phyloP scores from a whole-genome alignment of 345 rosid species.

The Pseudoturritis turrita region DNA sequence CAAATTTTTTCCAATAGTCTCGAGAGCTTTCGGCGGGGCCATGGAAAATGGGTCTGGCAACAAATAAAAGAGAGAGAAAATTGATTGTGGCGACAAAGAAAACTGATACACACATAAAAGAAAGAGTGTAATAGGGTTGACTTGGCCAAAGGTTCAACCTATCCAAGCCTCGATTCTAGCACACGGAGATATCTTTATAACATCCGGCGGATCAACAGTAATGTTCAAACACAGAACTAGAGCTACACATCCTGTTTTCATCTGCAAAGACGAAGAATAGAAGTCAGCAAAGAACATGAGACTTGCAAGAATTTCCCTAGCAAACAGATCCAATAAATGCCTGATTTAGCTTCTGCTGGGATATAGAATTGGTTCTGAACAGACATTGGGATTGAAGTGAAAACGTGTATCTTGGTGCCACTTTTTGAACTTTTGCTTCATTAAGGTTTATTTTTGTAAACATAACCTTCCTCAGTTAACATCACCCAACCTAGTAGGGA shows the following conservation, averaged over 20 bases:
- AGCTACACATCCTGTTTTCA: conserved; percentile 99
- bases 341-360: background rate
- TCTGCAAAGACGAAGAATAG: conserved; percentile 53
- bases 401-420: background rate
- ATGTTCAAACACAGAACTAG: conserved; percentile 94
- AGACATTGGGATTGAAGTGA: background rate
- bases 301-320: background rate
- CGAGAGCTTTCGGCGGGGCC: conserved; percentile 95
- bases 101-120: background rate
- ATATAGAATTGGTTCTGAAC: background rate
- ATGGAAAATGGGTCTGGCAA: conserved; percentile 93
- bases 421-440: background rate
- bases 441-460: background rate
- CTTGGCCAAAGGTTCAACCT: conserved; percentile 41
- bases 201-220: conserved; percentile 99
- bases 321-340: conserved; percentile 3
- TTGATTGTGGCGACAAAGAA: background rate
- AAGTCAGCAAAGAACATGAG: conserved; percentile 5
- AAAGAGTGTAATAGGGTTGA: background rate
- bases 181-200: conserved; percentile 98
- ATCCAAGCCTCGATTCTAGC: conserved; percentile 99
- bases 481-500: background rate
- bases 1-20: conserved; percentile 80
- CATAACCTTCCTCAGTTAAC: background rate
- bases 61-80: background rate